Percentiles rank a stretch among this genome's conserved stretches.
These are phyloP conservation scores for Chamaecyparis obtusa DNA, from an alignment of 75 land plant species.

Conservation along the genomic window DNA sequence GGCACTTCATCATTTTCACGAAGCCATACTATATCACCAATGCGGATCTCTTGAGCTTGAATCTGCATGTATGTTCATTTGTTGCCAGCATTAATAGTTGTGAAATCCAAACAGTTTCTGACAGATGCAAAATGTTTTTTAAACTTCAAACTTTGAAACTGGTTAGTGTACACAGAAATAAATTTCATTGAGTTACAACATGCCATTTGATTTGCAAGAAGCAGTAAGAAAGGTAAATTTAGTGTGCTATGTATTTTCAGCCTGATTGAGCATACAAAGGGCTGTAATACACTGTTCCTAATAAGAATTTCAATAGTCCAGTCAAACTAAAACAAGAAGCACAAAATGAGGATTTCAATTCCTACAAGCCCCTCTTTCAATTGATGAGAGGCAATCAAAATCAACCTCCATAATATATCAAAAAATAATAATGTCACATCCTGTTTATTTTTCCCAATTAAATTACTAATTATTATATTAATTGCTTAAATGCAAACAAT, in stretches of 20 bases:
- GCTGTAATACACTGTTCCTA: background rate
- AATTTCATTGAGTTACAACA: background rate
- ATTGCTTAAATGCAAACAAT: no score
- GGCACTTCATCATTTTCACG: constrained; percentile 98
- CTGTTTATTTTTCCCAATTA: no score
- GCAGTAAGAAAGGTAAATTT: background rate
- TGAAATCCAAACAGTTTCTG: background rate
- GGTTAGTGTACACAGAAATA: background rate
- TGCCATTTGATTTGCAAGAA: background rate
- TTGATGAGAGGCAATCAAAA: background rate
- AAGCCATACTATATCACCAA: constrained; percentile 92
- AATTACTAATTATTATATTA: no score
- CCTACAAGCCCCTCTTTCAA: background rate
- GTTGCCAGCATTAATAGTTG: background rate
- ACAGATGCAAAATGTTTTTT: background rate
- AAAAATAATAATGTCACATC: no score
- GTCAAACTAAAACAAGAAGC: background rate
- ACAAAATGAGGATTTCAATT: background rate
- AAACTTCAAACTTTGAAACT: background rate
- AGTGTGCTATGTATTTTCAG: background rate
- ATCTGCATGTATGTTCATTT: constrained; percentile 44
- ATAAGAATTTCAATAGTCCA: background rate
- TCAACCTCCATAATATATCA: background rate
- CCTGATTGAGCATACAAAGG: background rate
- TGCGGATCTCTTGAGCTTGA: constrained; percentile 88